phyloP scores from a whole-genome alignment of 306 rosid species.

The Bauhinia variegata region DNA sequence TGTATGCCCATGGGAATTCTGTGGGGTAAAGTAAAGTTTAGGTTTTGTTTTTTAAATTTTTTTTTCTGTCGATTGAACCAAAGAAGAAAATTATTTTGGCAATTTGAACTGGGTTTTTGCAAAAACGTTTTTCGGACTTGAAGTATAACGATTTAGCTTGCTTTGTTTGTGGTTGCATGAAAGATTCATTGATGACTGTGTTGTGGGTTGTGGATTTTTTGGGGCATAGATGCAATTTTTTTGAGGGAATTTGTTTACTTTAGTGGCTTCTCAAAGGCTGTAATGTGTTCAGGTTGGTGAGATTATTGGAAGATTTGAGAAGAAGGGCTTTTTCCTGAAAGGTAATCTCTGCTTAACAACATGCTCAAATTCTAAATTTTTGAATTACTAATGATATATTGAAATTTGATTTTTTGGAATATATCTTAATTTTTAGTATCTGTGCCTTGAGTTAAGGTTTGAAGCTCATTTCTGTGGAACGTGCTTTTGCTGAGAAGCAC shows the following conservation, averaged over 20 bases:
- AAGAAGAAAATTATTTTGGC: no score
- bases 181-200: neutral
- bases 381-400: no score
- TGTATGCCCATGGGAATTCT: neutral
- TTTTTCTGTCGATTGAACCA: neutral
- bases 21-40: neutral
- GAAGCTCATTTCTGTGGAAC: slow-evolving; percentile 77
- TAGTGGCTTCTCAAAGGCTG: neutral
- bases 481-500: slow-evolving; percentile 86
- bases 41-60: no score
- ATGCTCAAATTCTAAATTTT: no score
- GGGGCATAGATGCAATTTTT: no score
- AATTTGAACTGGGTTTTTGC: neutral
- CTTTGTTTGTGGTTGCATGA: no score
- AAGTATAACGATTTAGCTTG: no score
- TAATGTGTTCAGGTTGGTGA: slow-evolving; percentile 69
- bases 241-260: neutral
- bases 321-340: slow-evolving; percentile 85
- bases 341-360: slow-evolving; percentile 42
- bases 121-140: no score
- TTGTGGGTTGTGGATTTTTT: no score
- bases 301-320: slow-evolving; percentile 89
- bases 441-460: slow-evolving; percentile 55
- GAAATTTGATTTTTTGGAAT: no score
- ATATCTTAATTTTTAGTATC: neutral